These are phyloP conservation scores for Warburgia ugandensis DNA, from an alignment of 164 flowering plant genomes.

Conservation along the genomic window DNA sequence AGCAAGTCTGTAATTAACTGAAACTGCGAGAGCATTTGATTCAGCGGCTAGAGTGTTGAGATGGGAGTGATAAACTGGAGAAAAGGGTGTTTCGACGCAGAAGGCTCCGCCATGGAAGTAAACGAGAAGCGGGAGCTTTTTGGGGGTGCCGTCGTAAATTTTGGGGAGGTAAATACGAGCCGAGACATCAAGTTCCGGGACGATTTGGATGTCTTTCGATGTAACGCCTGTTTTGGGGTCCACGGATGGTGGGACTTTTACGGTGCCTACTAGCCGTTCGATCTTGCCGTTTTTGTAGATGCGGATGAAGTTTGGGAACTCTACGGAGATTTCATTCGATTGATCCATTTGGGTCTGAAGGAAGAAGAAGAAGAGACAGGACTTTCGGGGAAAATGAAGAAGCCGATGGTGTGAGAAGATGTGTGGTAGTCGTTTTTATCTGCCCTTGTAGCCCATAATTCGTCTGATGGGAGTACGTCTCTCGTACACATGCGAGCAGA, in stretches of 20 bases:
- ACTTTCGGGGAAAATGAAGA: too few species aligned
- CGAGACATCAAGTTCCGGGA: constrained; percentile 2
- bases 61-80: constrained; percentile 18
- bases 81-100: constrained; percentile 35
- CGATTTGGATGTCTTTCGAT: constrained; percentile 20
- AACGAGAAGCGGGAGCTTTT: constrained; percentile 37
- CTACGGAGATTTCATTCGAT: too few species aligned
- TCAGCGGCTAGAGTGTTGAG: constrained; percentile 21
- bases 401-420: too few species aligned
- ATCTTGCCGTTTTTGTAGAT: constrained; percentile 19
- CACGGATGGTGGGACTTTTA: constrained; percentile 10
- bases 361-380: too few species aligned
- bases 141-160: neutral
- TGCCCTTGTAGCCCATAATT: too few species aligned
- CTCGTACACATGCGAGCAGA: too few species aligned
- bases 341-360: too few species aligned
- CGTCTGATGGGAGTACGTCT: too few species aligned
- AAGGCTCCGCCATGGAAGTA: constrained; percentile 62
- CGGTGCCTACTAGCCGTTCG: constrained; percentile 11
- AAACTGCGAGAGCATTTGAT: constrained; percentile 30
- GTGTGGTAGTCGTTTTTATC: too few species aligned
- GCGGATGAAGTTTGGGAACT: too few species aligned
- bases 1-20: constrained; percentile 48
- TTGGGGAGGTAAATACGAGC: constrained; percentile 19
- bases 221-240: constrained; percentile 16